These are phyloP conservation scores for Penicillium oxalicum DNA, from an alignment of 2,329 filamentous ascomycete species.

Conservation along the genomic window DNA sequence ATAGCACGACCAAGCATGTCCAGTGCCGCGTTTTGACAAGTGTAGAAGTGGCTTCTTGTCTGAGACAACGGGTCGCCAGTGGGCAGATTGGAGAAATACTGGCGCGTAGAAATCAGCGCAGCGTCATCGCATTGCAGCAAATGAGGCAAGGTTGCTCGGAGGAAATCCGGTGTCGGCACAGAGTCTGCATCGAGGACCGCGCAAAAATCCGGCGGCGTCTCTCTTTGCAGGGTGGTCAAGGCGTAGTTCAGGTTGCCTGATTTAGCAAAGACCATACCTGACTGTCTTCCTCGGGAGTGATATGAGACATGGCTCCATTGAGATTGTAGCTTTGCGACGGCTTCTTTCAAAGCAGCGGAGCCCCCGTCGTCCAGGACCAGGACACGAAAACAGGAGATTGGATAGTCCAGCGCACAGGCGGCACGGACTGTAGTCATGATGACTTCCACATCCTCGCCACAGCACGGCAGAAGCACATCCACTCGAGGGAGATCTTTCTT, in stretches of 20 bases:
- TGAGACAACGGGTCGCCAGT: conserved; percentile 27
- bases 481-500: conserved; percentile 47
- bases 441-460: conserved; percentile 52
- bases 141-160: conserved; percentile 35
- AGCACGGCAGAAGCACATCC: conserved; percentile 54
- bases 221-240: conserved; percentile 20
- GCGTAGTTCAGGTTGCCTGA: conserved; percentile 36
- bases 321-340: conserved; percentile 34
- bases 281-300: conserved; percentile 45
- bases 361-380: conserved; percentile 53
- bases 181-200: conserved; percentile 34
- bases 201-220: conserved; percentile 25
- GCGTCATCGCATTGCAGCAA: conserved; percentile 22
- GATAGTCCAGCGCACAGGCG: conserved; percentile 52
- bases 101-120: conserved; percentile 30
- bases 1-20: conserved; percentile 25
- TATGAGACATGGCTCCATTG: conserved; percentile 49
- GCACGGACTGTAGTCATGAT: conserved; percentile 54
- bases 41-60: conserved; percentile 28
- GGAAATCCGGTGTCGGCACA: conserved; percentile 31
- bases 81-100: conserved; percentile 33
- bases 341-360: conserved; percentile 38
- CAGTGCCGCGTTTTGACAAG: conserved; percentile 28
- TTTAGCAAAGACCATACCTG: conserved; percentile 30
- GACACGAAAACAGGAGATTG: conserved; percentile 48